A percentile compares a stretch with the other conserved stretches of the same genome.
These are phyloP conservation scores for Urochloa ruziziensis DNA, from an alignment of 176 grass and related monocot species.

Conservation along the genomic window DNA sequence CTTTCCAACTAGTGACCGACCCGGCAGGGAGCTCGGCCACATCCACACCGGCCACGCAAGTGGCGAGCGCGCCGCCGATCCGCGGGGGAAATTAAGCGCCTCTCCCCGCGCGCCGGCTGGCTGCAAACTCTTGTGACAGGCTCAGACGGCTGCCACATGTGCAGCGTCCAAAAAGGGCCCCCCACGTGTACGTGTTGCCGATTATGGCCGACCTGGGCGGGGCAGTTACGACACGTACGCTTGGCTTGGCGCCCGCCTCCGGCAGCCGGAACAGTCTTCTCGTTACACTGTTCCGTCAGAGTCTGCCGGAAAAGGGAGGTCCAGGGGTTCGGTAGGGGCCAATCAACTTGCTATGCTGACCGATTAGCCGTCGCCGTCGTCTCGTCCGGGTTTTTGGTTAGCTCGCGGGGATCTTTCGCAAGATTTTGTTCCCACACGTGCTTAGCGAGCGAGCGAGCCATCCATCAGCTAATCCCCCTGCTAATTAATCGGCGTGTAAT, in stretches of 20 bases:
- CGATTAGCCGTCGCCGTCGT: neutral
- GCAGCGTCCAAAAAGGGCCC: neutral
- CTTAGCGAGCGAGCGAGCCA: neutral
- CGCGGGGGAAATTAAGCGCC: neutral
- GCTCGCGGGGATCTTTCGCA: constrained; percentile 12
- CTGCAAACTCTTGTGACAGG: neutral
- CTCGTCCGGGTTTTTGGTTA: neutral
- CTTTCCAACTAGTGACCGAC: constrained; percentile 38
- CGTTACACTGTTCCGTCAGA: neutral
- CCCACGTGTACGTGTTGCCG: neutral
- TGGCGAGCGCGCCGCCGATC: constrained; percentile 7
- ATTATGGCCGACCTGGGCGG: neutral
- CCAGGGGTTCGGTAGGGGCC: neutral
- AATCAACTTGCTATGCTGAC: constrained; percentile 27
- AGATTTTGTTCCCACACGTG: constrained; percentile 18
- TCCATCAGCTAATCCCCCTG: neutral
- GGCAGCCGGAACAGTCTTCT: neutral
- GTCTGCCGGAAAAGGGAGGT: neutral
- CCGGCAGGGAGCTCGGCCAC: neutral
- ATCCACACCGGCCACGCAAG: constrained; percentile 17
- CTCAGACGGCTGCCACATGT: neutral
- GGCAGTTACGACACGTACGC: neutral
- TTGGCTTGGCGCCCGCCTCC: neutral
- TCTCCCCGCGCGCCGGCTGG: no score
- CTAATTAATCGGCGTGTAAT: neutral